Base-by-base conservation (phyloP, 2,329 filamentous ascomycete species). In the Hymenoscyphus scutula region DNA sequence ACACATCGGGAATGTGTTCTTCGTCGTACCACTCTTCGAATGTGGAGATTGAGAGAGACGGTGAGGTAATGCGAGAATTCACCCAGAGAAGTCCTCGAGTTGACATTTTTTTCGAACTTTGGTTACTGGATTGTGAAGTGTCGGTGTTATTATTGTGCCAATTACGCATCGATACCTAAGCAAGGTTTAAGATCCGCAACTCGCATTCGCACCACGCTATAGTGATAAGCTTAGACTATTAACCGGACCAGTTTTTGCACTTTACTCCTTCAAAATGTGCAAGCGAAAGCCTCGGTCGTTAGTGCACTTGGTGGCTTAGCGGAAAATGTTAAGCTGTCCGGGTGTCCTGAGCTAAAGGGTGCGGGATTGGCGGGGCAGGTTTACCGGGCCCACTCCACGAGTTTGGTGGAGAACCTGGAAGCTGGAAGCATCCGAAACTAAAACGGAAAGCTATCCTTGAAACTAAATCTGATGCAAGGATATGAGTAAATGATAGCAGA, bases 11-110 rank as follows among this genome's bases (percentile, higher is more conserved):
- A 25, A 66, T 48, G 17, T 66, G 64, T 32, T 58, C 59, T 25
- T 60, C 38, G 27, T 59, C 32, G 48, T 66, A 66, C 64, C 64
- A 66, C 37, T 45, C 56, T 25, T 58, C 38, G 41, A 62, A 64
- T 17, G 54, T 37, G 23, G 58, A 32, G 2, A 29, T 25, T 3
- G 59, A 29, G 25, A 66, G 7, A 17, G 30, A 29, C 3, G 59
- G 53, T 1, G 34, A 57, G 13, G 56, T 65, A 25, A 64, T 61
- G 38, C 58, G 61, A 58, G 62, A 62, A 37, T 59, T 63, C 17
- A 64, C 62, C 56, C 60, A 64, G 30, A 64, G 45, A 8, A 66
- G 37, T 2, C 54, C 59, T 29, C 57, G 29, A 25, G 30, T 25
- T 59, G 48, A 37, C 55, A 60, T 57, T 58, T 32, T 58, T 41